phyloP scores from a whole-genome alignment of 2,329 filamentous ascomycete species.

The Paraphaeosphaeria minitans region DNA sequence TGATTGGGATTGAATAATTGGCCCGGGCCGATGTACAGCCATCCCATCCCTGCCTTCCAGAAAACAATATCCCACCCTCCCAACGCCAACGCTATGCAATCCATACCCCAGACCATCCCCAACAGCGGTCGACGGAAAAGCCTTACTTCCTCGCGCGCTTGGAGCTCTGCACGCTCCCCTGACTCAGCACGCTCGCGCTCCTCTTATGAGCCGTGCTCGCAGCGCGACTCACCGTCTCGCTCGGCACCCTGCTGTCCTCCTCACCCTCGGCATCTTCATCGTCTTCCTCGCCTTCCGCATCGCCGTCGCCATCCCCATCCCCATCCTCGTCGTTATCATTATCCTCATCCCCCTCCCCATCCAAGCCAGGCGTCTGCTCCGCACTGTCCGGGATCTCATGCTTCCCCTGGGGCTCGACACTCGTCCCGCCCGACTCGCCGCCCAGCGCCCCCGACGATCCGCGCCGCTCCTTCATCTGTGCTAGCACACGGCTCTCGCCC shows the following conservation, averaged over 20 bases:
- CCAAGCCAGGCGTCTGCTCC: slow-evolving; percentile 53
- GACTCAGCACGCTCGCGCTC: slow-evolving; percentile 81
- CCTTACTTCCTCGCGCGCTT: slow-evolving; percentile 42
- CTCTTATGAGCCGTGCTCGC: slow-evolving; percentile 65
- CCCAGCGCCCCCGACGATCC: slow-evolving; percentile 20
- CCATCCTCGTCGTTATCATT: slow-evolving; percentile 37
- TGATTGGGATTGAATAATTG: too few species aligned
- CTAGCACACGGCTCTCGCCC: slow-evolving; percentile 58
- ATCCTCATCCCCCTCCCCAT: slow-evolving; percentile 54
- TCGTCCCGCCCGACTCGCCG: slow-evolving; percentile 34
- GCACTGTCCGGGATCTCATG: slow-evolving; percentile 26
- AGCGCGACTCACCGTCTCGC: slow-evolving; percentile 26
- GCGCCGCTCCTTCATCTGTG: slow-evolving; percentile 44
- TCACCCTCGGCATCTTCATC: slow-evolving; percentile 42
- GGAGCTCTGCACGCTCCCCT: slow-evolving; percentile 41
- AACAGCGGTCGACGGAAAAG: background rate
- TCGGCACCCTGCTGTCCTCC: slow-evolving; percentile 38
- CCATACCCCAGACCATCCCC: background rate
- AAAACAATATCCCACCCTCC: background rate
- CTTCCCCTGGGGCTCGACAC: slow-evolving; percentile 19
- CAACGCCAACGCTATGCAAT: background rate
- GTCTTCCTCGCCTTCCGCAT: slow-evolving; percentile 25
- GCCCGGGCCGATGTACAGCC: too few species aligned
- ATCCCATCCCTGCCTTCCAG: too few species aligned
- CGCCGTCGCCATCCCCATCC: slow-evolving; percentile 20